Evolutionary conservation across 805 yeast genomes (phyloP).

Genomic region (Zygosaccharomyces rouxii): DNA sequence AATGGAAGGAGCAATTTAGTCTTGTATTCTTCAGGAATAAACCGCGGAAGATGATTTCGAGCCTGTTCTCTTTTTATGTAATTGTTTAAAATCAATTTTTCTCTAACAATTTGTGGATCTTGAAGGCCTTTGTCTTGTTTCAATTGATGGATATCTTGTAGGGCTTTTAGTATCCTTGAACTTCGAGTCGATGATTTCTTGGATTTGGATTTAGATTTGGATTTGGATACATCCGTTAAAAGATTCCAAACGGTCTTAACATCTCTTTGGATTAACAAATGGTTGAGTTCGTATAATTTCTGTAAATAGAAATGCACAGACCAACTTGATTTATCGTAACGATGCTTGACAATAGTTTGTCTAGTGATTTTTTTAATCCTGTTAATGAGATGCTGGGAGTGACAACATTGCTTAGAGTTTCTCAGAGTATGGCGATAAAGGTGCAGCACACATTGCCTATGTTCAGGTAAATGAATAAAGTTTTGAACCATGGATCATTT

Average conservation of each 20-base stretch:
- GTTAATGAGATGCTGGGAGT: slow-evolving; percentile 15
- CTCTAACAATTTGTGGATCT: slow-evolving; percentile 11
- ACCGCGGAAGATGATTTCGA: slow-evolving; percentile 14
- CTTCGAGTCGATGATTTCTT: slow-evolving; percentile 8
- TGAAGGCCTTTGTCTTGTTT: neutral
- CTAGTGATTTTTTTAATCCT: slow-evolving; percentile 13
- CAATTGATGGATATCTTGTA: slow-evolving; percentile 1
- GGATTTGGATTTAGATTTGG: neutral
- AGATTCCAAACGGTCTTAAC: slow-evolving; percentile 11
- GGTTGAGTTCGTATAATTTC: slow-evolving; percentile 17
- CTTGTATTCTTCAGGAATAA: slow-evolving; percentile 17
- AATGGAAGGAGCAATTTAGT: slow-evolving; percentile 23
- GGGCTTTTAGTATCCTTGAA: slow-evolving; percentile 2
- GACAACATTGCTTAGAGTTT: slow-evolving; percentile 18
- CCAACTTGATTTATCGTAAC: slow-evolving; percentile 28
- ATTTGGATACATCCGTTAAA: slow-evolving; percentile 6
- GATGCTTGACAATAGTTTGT: slow-evolving; percentile 15
- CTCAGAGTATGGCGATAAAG: slow-evolving; percentile 33
- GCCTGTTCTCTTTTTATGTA: slow-evolving; percentile 18
- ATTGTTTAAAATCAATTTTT: slow-evolving; percentile 16
- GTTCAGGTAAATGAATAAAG: slow-evolving; percentile 29
- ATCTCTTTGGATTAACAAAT: slow-evolving; percentile 8
- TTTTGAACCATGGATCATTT: slow-evolving; percentile 28
- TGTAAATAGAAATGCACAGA: slow-evolving; percentile 15
- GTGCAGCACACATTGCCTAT: slow-evolving; percentile 28